These are phyloP conservation scores for Endotrypanum monterogeii DNA, from an alignment of 208 protist genomes.

Conservation along the genomic window DNA sequence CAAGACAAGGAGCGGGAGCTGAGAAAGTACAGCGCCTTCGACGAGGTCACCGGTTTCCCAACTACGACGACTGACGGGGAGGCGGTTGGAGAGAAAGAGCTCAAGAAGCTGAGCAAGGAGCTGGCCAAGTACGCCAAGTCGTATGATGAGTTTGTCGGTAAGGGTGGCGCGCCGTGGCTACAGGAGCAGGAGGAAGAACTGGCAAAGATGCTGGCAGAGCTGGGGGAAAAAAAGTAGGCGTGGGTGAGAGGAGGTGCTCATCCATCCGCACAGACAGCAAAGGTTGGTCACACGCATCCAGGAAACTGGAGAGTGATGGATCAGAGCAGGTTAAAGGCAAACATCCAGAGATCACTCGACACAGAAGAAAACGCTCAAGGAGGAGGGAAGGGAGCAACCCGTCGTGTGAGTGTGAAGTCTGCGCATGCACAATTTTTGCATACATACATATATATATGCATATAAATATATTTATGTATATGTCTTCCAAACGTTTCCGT, in stretches of 20 bases:
- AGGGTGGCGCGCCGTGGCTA: conserved; percentile 65
- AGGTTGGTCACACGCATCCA: not conserved
- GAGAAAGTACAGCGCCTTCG: conserved; percentile 52
- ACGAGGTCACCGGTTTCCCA: conserved; percentile 58
- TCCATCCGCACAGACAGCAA: too few species aligned
- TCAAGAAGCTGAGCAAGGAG: conserved; percentile 76
- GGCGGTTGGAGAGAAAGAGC: conserved; percentile 58
- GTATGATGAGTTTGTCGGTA: conserved; percentile 62
- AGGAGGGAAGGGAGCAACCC: conserved; percentile 45
- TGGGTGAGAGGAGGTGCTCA: not conserved
- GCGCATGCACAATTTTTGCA: too few species aligned
- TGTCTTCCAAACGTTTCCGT: too few species aligned
- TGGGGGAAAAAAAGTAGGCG: conserved; percentile 5
- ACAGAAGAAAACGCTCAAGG: too few species aligned
- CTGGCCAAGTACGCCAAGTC: conserved; percentile 68
- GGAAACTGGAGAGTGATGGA: not conserved
- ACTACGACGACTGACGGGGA: conserved; percentile 40
- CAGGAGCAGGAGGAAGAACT: conserved; percentile 54
- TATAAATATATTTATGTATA: too few species aligned
- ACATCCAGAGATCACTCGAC: not conserved
- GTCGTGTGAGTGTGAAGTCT: too few species aligned
- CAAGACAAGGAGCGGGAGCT: conserved; percentile 34
- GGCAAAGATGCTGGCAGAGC: conserved; percentile 34
- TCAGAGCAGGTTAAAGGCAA: not conserved
- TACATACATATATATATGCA: too few species aligned